Evolutionary conservation across 2,329 filamentous ascomycete species (phyloP).

Genomic region (Penicillium sclerotigenum): DNA sequence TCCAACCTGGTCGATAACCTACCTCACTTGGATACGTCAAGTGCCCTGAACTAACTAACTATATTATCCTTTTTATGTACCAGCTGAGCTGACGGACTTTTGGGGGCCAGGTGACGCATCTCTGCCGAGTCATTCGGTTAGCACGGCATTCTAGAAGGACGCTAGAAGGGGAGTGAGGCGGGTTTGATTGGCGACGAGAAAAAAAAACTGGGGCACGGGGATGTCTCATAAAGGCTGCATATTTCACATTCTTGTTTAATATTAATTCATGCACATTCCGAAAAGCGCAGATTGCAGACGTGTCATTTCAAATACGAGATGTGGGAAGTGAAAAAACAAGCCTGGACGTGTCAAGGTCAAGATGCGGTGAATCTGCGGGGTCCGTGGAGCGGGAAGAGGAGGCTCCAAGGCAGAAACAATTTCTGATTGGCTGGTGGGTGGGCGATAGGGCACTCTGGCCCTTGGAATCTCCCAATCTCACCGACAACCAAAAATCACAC

Average conservation of each 20-base stretch:
- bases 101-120: slow-evolving; percentile 6
- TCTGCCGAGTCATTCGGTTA: slow-evolving; percentile 5
- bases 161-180: slow-evolving; percentile 19
- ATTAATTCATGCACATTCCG: not conserved
- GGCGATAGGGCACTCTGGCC: not conserved
- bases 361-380: slow-evolving; percentile 24
- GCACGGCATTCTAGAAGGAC: slow-evolving; percentile 24
- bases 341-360: slow-evolving; percentile 8
- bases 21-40: not conserved
- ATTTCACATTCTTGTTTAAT: not conserved
- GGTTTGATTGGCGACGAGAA: slow-evolving; percentile 8
- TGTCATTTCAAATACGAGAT: not conserved
- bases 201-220: not conserved
- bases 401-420: slow-evolving; percentile 21
- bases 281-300: not conserved
- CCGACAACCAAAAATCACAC: slow-evolving; percentile 15
- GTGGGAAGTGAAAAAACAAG: not conserved
- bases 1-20: not conserved
- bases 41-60: not conserved
- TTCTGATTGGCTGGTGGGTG: slow-evolving; percentile 13
- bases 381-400: slow-evolving; percentile 10
- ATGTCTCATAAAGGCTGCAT: not conserved
- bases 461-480: slow-evolving; percentile 12
- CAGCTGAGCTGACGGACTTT: slow-evolving; percentile 5
- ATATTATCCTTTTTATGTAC: not conserved